Evolutionary conservation across 208 protist species (phyloP), one percentile per base, ranked within the genome.

Genomic region (Acanthamoeba divionensis): DNA sequence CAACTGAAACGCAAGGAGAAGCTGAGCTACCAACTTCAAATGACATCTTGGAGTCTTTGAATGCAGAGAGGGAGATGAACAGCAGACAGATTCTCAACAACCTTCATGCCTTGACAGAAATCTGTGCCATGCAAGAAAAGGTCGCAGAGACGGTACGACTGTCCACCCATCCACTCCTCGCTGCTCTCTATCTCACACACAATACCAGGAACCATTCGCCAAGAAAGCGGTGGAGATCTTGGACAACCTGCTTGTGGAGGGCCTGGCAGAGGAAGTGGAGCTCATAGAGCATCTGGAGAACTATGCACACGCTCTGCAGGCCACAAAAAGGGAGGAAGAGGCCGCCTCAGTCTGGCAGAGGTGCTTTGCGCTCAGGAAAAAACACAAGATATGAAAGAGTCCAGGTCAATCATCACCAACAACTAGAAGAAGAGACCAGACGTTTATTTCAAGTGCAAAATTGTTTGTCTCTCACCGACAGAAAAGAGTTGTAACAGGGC

Each of bases 51-150:
- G 1, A 24, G 6, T 31, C 21, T 73, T 15, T 31, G 6, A 6
- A 24, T 38, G 65, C 65, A 48, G 65, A 73, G 21, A 44, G 66
- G 31, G 66, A 48, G 66, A 77, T 77, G 66, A 77, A 77, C 38
- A 45, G 41, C 5, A 36, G 66, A 18, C 66, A 77, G 66, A 33
- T 77, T n/a, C 6, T 77, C 8, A 77, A 77, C 38, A 77, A 77
- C 9, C 66, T 77, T n/a, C 41, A 77, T 5, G 66, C 66, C 41
- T 45, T 77, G 6, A 45, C 52, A 12, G 66, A 77, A 45, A 9
- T 48, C 29, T 12, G 31, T 12, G 10, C n/a, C 24, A 48, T 77
- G 66, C 41, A 77, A 7, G 31, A 77, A 45, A 47, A 36, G 6
- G 8, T 50, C 38, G 29, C 12, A 5, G 24, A n/a, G n/a, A n/a